These are phyloP conservation scores for Vitrella brassicaformis DNA, from an alignment of 73 alveolate species.

Conservation along the genomic window DNA sequence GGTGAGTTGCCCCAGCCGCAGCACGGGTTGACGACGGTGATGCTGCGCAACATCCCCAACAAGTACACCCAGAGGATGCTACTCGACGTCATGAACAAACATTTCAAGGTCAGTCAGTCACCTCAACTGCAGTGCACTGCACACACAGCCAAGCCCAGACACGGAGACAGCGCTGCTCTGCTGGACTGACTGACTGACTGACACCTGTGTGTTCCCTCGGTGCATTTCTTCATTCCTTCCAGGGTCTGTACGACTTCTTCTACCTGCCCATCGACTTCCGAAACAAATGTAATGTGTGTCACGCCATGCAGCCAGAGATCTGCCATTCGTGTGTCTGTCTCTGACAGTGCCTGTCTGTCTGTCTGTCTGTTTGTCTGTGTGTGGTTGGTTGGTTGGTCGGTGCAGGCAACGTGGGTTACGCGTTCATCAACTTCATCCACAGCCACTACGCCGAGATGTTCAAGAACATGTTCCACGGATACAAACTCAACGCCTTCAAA, in stretches of 20 bases:
- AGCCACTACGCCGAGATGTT: not conserved
- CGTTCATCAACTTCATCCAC: conserved; percentile 63
- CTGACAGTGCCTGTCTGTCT: too few species aligned
- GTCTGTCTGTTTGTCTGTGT: too few species aligned
- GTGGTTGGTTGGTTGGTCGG: too few species aligned
- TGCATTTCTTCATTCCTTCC: not conserved
- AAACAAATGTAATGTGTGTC: conserved; percentile 69
- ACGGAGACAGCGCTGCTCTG: too few species aligned
- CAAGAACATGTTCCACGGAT: not conserved
- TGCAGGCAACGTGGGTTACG: conserved; percentile 90
- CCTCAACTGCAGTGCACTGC: too few species aligned
- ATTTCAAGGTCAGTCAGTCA: too few species aligned
- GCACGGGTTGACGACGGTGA: conserved; percentile 44
- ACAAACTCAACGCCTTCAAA: not conserved
- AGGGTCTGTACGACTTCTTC: conserved; percentile 67
- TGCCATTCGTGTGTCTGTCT: too few species aligned
- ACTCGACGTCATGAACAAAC: conserved; percentile 8
- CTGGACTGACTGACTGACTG: too few species aligned
- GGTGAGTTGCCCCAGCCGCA: conserved; percentile 10
- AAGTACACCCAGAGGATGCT: conserved; percentile 42
- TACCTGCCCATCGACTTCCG: conserved; percentile 82
- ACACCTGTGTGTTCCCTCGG: too few species aligned
- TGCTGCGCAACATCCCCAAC: conserved; percentile 51
- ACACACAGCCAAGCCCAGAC: too few species aligned
- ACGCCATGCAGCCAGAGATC: too few species aligned